Evolutionary conservation across 768 basidiomycete species (phyloP).

Genomic region (Exsudoporus frostii): DNA sequence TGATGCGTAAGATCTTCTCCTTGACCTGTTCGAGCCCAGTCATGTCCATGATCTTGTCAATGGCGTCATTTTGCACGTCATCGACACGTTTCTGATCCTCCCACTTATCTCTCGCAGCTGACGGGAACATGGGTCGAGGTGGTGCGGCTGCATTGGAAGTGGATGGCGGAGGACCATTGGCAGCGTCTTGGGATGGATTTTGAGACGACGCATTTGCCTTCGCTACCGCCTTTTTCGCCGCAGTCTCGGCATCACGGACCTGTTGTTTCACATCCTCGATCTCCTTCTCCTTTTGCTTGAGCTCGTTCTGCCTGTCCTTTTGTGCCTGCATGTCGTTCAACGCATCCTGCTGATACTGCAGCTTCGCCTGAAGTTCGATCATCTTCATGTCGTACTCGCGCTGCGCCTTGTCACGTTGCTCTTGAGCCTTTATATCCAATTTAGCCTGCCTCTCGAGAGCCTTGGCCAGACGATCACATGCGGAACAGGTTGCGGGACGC

Average conservation of each 20-base stretch:
- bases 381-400: slow-evolving; percentile 40
- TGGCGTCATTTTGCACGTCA: slow-evolving; percentile 48
- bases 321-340: slow-evolving; percentile 37
- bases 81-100: slow-evolving; percentile 52
- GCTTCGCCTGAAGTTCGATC: slow-evolving; percentile 41
- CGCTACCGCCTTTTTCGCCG: slow-evolving; percentile 10
- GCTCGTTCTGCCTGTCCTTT: slow-evolving; percentile 45
- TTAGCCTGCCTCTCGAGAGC: slow-evolving; percentile 40
- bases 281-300: slow-evolving; percentile 42
- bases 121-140: slow-evolving; percentile 22
- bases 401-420: slow-evolving; percentile 44
- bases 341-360: slow-evolving; percentile 31
- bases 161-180: slow-evolving; percentile 3
- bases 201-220: slow-evolving; percentile 1
- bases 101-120: slow-evolving; percentile 50
- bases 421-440: slow-evolving; percentile 40
- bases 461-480: slow-evolving; percentile 45
- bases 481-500: slow-evolving; percentile 37
- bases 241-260: slow-evolving; percentile 7
- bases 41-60: slow-evolving; percentile 69
- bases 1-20: slow-evolving; percentile 52
- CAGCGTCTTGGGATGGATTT: not conserved
- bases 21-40: slow-evolving; percentile 69
- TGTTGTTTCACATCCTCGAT: slow-evolving; percentile 34
- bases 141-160: slow-evolving; percentile 1